phyloP scores from a whole-genome alignment of 768 basidiomycete genomes.

The Termitomyces sp. region DNA sequence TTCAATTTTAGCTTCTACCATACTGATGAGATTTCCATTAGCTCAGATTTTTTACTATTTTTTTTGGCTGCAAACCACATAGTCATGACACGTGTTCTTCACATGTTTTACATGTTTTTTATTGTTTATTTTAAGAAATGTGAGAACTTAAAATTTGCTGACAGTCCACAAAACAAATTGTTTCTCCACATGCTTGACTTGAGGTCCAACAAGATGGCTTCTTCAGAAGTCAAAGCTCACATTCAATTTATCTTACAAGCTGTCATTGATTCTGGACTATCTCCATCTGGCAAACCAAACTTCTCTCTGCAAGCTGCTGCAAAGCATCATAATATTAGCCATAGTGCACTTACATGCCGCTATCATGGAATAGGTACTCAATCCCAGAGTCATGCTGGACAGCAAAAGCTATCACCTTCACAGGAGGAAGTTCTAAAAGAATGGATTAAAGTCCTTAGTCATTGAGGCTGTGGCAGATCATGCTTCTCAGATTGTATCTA shows the following conservation, averaged over 20 bases:
- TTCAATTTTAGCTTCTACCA: too few relatives aligned
- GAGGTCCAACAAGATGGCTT: background rate
- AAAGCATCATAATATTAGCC: background rate
- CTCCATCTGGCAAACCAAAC: background rate
- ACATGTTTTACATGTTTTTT: too few relatives aligned
- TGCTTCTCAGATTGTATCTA: background rate
- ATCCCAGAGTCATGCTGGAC: background rate
- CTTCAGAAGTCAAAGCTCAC: background rate
- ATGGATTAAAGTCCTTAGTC: background rate
- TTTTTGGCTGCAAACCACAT: too few relatives aligned
- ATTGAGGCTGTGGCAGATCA: background rate
- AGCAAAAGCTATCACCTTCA: background rate
- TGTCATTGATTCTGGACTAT: background rate
- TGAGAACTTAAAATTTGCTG: background rate
- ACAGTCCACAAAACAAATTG: background rate
- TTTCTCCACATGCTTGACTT: background rate
- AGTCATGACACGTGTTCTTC: too few relatives aligned
- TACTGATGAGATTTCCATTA: too few relatives aligned
- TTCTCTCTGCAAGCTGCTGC: background rate
- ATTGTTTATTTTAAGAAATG: too few relatives aligned
- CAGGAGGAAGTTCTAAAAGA: background rate
- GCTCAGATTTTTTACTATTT: too few relatives aligned
- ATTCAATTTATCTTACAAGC: background rate
- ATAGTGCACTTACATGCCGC: background rate
- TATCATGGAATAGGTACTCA: background rate